Base-by-base conservation (phyloP, 805 yeast genomes). In the Candida endomychidarum region DNA sequence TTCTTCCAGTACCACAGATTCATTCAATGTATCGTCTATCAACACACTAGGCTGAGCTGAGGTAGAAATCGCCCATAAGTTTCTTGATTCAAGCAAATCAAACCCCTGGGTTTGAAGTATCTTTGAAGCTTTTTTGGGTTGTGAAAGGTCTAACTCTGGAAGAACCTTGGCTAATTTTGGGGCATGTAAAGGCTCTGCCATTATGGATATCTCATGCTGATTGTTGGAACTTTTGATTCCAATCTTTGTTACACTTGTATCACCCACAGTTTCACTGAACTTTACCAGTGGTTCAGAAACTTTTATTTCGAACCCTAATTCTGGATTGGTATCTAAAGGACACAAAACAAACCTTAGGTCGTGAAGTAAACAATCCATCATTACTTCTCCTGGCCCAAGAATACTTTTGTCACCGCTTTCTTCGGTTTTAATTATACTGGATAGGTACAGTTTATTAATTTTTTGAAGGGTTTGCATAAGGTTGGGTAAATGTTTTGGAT, bases 381-480 rank as follows among this genome's bases (percentile, higher is more conserved):
- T 87, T 12, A 91, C 52, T 54, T 93, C 98, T 5, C 99, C 99
- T 8, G 87, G 77, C 0, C 93, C 96, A 19, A 81, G 53, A 0
- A 93, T 57, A 1, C 81, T 80, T 56, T 84, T 87, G 51, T 89
- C 97, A 2, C 97, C 96, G 37, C 90, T 83, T 49, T 86, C 95
- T 56, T 88, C 96, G 1, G 84, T 87, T 47, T 74, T 78, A n/a
- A 86, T 66, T 15, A 72, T 72, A 25, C 80, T 70, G 3, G 89
- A 83, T 8, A 83, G 73, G 54, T 86, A 90, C 0, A 81, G 66
- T 48, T 75, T 77, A 50, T 74, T 74, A 20, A 86, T 63, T 41
- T 70, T 75, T 42, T 83, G 70, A 34, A 93, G 63, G 0, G 88
- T 90, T n/a, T 77, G 80, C 10, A 82, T 65, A 49, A 93, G 65